Evolutionary conservation across 83 land plant genomes (phyloP).

Genomic region (Picea abies): DNA sequence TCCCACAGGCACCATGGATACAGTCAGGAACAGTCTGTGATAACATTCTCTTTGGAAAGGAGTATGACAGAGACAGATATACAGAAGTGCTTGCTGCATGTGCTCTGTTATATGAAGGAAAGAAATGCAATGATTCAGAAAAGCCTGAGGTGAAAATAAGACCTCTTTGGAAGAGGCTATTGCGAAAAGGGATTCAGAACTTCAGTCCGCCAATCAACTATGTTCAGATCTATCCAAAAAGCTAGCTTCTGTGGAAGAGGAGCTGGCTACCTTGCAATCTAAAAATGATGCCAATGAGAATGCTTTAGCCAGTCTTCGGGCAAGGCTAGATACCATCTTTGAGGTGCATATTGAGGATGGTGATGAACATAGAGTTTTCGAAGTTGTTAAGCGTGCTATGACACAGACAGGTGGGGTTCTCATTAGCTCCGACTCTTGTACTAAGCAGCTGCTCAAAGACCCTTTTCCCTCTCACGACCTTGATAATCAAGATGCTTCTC

Average conservation of each 20-base stretch:
- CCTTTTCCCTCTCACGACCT: conserved; percentile 14
- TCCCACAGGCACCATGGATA: too few relatives aligned
- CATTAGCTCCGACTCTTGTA: conserved; percentile 17
- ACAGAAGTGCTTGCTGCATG: too few relatives aligned
- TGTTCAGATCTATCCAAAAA: conserved; percentile 20
- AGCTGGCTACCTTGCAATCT: conserved; percentile 10
- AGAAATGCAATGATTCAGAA: too few relatives aligned
- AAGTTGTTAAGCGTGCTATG: conserved; percentile 34
- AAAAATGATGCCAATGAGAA: conserved; percentile 18
- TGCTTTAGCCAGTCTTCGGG: conserved; percentile 31
- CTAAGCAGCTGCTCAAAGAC: conserved; percentile 17
- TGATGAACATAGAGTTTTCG: conserved; percentile 18
- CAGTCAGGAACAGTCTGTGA: too few relatives aligned
- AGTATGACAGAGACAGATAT: too few relatives aligned
- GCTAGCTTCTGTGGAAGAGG: not conserved
- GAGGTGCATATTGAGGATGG: too few relatives aligned
- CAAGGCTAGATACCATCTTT: conserved; percentile 36
- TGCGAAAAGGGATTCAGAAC: conserved; percentile 17
- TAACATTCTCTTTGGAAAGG: too few relatives aligned
- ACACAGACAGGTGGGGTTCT: conserved; percentile 27
- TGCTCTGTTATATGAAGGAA: too few relatives aligned
- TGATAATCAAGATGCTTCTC: conserved; percentile 14
- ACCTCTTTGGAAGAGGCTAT: conserved; percentile 7
- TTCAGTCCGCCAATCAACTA: conserved; percentile 21
- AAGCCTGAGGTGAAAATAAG: not conserved